phyloP scores from a whole-genome alignment of 768 basidiomycete species.

The Calocybe indica region DNA sequence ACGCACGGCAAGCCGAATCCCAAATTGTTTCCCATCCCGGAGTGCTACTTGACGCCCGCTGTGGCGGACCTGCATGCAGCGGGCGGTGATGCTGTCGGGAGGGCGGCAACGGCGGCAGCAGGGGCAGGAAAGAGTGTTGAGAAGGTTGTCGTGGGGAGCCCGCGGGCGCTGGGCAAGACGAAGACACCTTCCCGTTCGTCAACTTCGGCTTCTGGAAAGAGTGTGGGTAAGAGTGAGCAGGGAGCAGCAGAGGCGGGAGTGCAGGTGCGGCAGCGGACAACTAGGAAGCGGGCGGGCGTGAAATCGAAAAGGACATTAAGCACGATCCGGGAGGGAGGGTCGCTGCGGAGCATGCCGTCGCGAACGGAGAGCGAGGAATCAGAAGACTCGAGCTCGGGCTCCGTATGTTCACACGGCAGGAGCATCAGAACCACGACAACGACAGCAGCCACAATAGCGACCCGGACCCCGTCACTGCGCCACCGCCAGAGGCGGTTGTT shows the following conservation, averaged over 20 bases:
- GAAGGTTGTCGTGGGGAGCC: too few species aligned
- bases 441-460: not conserved
- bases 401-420: constrained; percentile 1
- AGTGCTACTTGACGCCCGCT: constrained; percentile 33
- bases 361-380: too few species aligned
- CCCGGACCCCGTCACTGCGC: constrained; percentile 20
- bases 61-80: constrained; percentile 3
- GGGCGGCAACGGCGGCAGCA: constrained; percentile 2
- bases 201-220: too few species aligned
- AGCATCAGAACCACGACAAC: not conserved
- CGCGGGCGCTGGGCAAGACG: too few species aligned
- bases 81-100: constrained; percentile 7
- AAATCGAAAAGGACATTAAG: too few species aligned
- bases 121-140: constrained; percentile 3
- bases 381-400: not conserved
- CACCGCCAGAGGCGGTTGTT: constrained; percentile 23
- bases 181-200: too few species aligned
- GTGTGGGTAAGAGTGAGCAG: too few species aligned
- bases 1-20: constrained; percentile 12
- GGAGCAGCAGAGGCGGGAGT: too few species aligned
- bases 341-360: too few species aligned
- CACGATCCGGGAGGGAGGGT: too few species aligned
- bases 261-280: too few species aligned
- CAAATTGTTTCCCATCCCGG: constrained; percentile 15
- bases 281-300: too few species aligned